A percentile compares a stretch with the other conserved stretches of the same genome.
phyloP scores from a whole-genome alignment of 257 asterid species.

The Nicotiana otophora region DNA sequence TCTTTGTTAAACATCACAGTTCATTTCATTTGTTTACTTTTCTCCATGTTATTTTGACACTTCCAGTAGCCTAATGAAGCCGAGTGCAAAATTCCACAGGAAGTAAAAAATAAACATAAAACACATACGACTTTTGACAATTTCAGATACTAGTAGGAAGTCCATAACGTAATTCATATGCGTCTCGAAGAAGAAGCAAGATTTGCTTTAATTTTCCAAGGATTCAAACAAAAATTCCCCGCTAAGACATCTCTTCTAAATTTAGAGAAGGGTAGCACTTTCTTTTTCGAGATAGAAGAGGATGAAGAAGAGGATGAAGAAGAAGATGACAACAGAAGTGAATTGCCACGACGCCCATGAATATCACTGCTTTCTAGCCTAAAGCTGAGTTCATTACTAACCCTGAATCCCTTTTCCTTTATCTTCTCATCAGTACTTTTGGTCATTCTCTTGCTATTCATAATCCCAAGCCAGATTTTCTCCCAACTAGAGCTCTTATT shows the following conservation, averaged over 20 bases:
- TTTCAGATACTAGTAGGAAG: background rate
- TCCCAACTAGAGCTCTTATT: background rate
- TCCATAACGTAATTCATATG: background rate
- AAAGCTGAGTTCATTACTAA: slow-evolving; percentile 6
- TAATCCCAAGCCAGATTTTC: slow-evolving; percentile 2
- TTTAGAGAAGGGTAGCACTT: slow-evolving; percentile 3
- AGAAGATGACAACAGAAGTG: background rate
- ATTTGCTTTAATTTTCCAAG: background rate
- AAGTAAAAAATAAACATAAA: no score
- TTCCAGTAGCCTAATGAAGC: no score
- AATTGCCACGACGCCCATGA: background rate
- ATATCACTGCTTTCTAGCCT: background rate
- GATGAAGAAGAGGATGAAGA: slow-evolving; percentile 13
- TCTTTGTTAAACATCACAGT: no score
- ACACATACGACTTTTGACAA: background rate
- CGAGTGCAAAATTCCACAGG: no score
- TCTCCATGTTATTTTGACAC: no score
- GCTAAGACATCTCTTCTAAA: slow-evolving; percentile 10
- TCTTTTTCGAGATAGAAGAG: background rate
- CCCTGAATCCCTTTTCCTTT: background rate
- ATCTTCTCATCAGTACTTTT: background rate
- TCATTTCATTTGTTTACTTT: no score
- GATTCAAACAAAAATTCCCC: slow-evolving; percentile 17
- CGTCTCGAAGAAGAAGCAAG: background rate
- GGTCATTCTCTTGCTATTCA: slow-evolving; percentile 10